A percentile compares a stretch with the other conserved stretches of the same genome.
Conservation (phyloP, 2,329 filamentous ascomycete species). For the Claviceps monticola region DNA sequence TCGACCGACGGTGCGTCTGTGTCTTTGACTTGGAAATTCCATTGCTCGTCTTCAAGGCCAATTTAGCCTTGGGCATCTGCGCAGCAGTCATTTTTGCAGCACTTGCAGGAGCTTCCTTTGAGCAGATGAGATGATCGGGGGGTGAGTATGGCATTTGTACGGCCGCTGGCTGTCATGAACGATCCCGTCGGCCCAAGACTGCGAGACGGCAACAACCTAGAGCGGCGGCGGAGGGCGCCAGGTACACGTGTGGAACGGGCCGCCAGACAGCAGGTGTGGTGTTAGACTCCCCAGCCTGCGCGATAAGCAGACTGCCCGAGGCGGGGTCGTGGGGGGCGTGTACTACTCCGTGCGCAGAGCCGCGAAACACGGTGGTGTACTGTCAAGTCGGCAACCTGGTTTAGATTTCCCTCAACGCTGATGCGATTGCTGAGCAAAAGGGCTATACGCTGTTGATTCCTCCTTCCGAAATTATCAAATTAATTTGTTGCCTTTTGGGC, state of each 20-base stretch:
- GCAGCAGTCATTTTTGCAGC: conserved; percentile 48
- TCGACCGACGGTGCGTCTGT: conserved; percentile 87
- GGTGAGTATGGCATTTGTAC: conserved; percentile 51
- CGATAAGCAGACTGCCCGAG: neutral
- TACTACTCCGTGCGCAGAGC: neutral
- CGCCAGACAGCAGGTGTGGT: conserved; percentile 4
- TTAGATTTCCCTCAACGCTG: conserved; percentile 7
- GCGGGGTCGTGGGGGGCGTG: too few species aligned
- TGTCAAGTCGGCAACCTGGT: neutral
- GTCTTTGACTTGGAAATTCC: conserved; percentile 51
- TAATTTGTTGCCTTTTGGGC: neutral
- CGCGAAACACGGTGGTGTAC: neutral
- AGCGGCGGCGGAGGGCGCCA: conserved; percentile 16
- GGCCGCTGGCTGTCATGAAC: neutral
- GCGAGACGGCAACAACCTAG: neutral
- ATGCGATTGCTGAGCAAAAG: conserved; percentile 1
- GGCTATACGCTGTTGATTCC: neutral
- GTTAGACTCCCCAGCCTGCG: neutral
- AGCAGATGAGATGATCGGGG: conserved; percentile 42
- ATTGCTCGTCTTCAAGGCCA: conserved; percentile 38
- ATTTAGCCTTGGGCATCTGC: conserved; percentile 44
- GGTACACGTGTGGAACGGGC: conserved; percentile 12
- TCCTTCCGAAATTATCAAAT: conserved; percentile 2
- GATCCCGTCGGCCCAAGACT: neutral
- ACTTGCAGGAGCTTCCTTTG: conserved; percentile 31